A percentile compares a stretch with the other conserved stretches of the same genome.
Evolutionary conservation across 805 yeast genomes (phyloP).

Genomic region (Saturnispora saitoi): DNA sequence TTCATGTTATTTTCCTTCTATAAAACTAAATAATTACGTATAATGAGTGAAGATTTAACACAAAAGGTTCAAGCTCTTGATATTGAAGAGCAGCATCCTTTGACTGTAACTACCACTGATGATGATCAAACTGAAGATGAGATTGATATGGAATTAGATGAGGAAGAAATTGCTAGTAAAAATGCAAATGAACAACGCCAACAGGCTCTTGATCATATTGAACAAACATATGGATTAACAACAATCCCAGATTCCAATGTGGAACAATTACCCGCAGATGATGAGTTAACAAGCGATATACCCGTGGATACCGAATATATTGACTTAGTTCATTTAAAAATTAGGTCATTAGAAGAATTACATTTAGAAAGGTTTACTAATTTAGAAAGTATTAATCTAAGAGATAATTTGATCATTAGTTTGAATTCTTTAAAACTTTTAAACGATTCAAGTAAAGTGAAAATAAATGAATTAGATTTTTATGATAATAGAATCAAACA

Average conservation of each 20-base stretch:
- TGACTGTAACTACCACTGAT: slow-evolving; percentile 2
- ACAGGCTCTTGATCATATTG: slow-evolving; percentile 15
- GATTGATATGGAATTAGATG: slow-evolving; percentile 12
- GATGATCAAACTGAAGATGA: slow-evolving; percentile 10
- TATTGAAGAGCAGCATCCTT: neutral
- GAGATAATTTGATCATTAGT: slow-evolving; percentile 78
- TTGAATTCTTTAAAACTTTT: slow-evolving; percentile 60
- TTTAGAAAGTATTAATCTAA: slow-evolving; percentile 55
- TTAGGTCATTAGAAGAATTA: slow-evolving; percentile 53
- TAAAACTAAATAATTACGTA: neutral
- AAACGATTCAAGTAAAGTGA: slow-evolving; percentile 32
- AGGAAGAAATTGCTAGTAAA: slow-evolving; percentile 8
- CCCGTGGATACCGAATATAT: slow-evolving; percentile 51
- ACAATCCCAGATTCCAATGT: slow-evolving; percentile 33
- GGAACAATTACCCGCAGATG: slow-evolving; percentile 60
- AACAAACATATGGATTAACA: slow-evolving; percentile 24
- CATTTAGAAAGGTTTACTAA: slow-evolving; percentile 46
- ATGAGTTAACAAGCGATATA: slow-evolving; percentile 48
- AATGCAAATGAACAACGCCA: slow-evolving; percentile 3
- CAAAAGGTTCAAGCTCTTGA: neutral
- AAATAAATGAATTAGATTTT: slow-evolving; percentile 70
- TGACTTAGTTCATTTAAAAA: slow-evolving; percentile 64
- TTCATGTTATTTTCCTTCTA: too few species aligned
- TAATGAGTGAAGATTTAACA: neutral
- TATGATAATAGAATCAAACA: slow-evolving; percentile 90